phyloP scores from a whole-genome alignment of 495 filamentous ascomycete genomes.

The Melanomma pulvis-pyrius region DNA sequence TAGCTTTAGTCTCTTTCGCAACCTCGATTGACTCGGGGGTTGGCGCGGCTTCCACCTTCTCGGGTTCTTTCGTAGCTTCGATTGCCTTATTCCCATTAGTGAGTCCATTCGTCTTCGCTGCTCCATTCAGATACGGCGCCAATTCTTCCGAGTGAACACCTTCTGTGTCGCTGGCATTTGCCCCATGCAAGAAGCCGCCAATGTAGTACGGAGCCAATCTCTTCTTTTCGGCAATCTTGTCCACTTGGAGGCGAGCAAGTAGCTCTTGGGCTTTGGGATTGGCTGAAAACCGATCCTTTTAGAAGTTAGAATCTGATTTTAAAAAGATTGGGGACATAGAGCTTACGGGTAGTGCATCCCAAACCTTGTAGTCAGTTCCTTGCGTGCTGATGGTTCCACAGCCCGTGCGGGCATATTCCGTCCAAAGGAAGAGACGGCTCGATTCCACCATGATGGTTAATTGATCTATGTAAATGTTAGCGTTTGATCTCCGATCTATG shows the following conservation, averaged over 20 bases:
- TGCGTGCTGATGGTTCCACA: conserved; percentile 45
- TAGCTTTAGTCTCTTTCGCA: background rate
- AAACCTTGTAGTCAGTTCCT: conserved; percentile 50
- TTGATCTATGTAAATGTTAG: conserved; percentile 24
- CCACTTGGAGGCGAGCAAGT: conserved; percentile 27
- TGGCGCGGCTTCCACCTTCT: background rate
- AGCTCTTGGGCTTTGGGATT: conserved; percentile 31
- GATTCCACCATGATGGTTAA: conserved; percentile 50
- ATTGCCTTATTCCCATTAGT: background rate
- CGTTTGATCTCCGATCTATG: background rate
- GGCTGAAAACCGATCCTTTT: conserved; percentile 34
- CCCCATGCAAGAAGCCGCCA: conserved; percentile 33
- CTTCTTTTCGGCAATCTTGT: conserved; percentile 34
- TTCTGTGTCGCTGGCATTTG: conserved; percentile 29
- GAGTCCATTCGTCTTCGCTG: background rate
- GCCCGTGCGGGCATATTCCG: conserved; percentile 47
- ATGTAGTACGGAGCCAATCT: conserved; percentile 32
- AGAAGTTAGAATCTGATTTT: background rate
- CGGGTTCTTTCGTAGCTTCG: conserved; percentile 13
- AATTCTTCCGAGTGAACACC: conserved; percentile 35
- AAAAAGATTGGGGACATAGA: background rate
- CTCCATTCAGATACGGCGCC: conserved; percentile 28
- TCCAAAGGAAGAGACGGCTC: conserved; percentile 49
- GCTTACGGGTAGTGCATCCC: conserved; percentile 48
- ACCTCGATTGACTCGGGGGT: background rate